phyloP scores from a whole-genome alignment of 345 rosid species.

The Linum lewisii region DNA sequence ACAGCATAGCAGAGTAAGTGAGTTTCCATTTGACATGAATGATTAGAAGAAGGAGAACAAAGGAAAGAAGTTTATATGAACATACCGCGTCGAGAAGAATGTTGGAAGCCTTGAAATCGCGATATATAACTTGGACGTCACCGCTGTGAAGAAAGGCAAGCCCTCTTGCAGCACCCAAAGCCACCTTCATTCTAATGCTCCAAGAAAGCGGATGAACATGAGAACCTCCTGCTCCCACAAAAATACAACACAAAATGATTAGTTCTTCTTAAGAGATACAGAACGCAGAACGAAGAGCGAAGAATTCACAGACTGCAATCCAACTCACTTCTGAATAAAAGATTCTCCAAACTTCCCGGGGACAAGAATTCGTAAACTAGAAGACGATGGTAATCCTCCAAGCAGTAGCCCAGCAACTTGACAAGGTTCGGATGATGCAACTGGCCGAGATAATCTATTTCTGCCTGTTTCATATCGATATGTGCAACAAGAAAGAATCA shows the following conservation, averaged over 20 bases:
- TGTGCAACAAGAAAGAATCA: no score
- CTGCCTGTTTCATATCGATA: constrained; percentile 27
- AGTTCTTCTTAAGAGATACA: constrained; percentile 4
- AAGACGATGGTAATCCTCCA: constrained; percentile 26
- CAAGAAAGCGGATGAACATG: constrained; percentile 19
- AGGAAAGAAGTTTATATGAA: constrained; percentile 1
- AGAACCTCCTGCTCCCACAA: constrained; percentile 19
- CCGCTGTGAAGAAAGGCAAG: constrained; percentile 6
- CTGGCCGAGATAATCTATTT: constrained; percentile 30
- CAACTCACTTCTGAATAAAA: constrained; percentile 24
- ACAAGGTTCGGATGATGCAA: constrained; percentile 26
- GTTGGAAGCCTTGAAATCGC: constrained; percentile 10
- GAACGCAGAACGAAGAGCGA: no score
- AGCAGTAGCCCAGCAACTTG: constrained; percentile 26
- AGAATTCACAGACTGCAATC: not conserved
- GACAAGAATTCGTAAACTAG: constrained; percentile 27
- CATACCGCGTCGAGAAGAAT: constrained; percentile 7
- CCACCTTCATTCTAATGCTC: constrained; percentile 14
- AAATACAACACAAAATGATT: not conserved
- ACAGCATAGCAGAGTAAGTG: not conserved
- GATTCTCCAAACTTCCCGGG: constrained; percentile 30
- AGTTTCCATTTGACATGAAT: not conserved
- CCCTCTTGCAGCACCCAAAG: constrained; percentile 11
- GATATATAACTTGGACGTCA: constrained; percentile 6
- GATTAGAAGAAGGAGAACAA: not conserved